These are phyloP conservation scores for Apiospora arundinis DNA, from an alignment of 2,329 filamentous ascomycete genomes.

Conservation along the genomic window DNA sequence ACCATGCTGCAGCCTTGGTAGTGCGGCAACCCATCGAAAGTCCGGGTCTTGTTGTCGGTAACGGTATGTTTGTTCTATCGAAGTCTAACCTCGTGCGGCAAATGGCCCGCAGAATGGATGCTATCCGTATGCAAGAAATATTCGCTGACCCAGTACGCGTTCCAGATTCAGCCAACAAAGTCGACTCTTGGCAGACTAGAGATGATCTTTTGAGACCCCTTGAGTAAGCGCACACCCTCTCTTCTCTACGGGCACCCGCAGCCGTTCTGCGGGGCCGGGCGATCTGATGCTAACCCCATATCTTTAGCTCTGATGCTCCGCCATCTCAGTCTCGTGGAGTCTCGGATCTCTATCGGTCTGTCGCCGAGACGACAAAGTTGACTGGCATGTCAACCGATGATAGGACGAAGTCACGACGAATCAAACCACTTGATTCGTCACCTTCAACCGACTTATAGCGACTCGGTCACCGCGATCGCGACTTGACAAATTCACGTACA, in stretches of 20 bases:
- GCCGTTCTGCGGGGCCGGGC: neutral
- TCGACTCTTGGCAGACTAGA: conserved; percentile 8
- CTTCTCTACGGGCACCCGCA: neutral
- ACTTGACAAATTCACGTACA: neutral
- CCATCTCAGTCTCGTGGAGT: conserved; percentile 17
- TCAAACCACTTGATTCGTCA: conserved; percentile 6
- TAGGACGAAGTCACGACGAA: neutral
- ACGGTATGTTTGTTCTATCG: neutral
- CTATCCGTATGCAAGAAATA: neutral
- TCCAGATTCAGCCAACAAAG: conserved; percentile 14
- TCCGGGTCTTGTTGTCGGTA: conserved; percentile 4
- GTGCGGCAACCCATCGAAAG: conserved; percentile 6
- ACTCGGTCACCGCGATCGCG: conserved; percentile 1
- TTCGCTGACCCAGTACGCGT: neutral
- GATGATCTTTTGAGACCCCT: neutral
- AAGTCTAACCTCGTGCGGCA: neutral
- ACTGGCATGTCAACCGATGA: conserved; percentile 9
- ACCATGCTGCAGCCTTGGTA: conserved; percentile 14
- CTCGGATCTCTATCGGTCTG: conserved; percentile 11
- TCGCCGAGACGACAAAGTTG: conserved; percentile 5
- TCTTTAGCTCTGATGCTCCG: neutral
- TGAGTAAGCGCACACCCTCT: neutral
- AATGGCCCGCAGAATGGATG: neutral
- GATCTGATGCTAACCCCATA: neutral
- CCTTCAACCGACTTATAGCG: conserved; percentile 18